These are phyloP conservation scores for Zygosaccharomyces rouxii DNA, from an alignment of 805 yeast species.

Conservation along the genomic window DNA sequence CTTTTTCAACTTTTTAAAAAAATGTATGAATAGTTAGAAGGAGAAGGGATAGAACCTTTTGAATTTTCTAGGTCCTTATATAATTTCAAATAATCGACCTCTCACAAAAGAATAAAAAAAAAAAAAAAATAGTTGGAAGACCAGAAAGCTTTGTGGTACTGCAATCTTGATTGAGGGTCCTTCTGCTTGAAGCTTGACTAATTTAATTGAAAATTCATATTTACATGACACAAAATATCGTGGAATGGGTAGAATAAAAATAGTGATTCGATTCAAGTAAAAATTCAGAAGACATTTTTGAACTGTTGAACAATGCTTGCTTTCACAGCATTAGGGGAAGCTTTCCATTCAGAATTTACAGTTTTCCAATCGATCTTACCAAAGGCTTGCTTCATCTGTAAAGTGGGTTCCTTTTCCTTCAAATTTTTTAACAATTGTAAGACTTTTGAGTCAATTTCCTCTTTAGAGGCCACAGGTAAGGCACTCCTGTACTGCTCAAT, in stretches of 20 bases:
- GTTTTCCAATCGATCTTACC: constrained; percentile 33
- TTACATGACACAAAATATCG: constrained; percentile 6
- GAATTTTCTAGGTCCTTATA: not conserved
- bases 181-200: not conserved
- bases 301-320: constrained; percentile 31
- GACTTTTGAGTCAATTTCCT: constrained; percentile 39
- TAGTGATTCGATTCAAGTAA: not conserved
- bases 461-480: constrained; percentile 48
- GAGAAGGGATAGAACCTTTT: not conserved
- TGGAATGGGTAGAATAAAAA: constrained; percentile 12
- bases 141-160: not conserved
- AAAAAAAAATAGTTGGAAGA: not conserved
- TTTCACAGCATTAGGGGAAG: constrained; percentile 33
- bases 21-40: not conserved
- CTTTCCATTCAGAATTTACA: constrained; percentile 37
- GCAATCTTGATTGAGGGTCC: not conserved
- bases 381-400: constrained; percentile 34
- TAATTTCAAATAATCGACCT: not conserved
- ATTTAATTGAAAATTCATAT: not conserved
- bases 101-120: constrained; percentile 2
- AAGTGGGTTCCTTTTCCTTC: constrained; percentile 20
- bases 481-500: constrained; percentile 38
- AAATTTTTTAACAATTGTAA: constrained; percentile 22
- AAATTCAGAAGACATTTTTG: constrained; percentile 15
- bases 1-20: not conserved